A percentile compares a stretch with the other conserved stretches of the same genome.
Evolutionary conservation across 2,329 filamentous ascomycete species (phyloP).

Genomic region (Epichloe glyceriae): DNA sequence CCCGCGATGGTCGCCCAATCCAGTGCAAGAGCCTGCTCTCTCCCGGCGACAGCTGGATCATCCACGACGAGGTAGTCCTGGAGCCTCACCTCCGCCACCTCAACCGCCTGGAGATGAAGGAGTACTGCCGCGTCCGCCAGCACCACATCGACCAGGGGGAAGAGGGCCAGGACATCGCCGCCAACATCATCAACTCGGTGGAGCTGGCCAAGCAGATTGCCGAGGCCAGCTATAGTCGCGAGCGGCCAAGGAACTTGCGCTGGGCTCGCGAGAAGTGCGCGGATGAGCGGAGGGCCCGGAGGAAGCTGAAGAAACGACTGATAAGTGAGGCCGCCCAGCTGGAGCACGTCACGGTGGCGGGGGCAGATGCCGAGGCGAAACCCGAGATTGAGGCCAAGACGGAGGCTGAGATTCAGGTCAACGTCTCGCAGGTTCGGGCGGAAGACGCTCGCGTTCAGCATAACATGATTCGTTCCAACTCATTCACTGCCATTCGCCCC

Average conservation of each 20-base stretch:
- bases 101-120: conserved; percentile 2
- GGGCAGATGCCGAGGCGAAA: not conserved
- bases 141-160: not conserved
- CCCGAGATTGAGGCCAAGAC: not conserved
- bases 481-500: not conserved
- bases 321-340: not conserved
- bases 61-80: conserved; percentile 1
- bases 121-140: not conserved
- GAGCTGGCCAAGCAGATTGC: not conserved
- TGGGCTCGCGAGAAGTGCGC: conserved; percentile 2
- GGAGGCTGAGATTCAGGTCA: not conserved
- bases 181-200: not conserved
- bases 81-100: conserved; percentile 1
- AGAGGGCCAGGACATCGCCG: not conserved
- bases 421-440: not conserved
- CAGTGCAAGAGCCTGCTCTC: not conserved
- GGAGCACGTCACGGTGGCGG: not conserved
- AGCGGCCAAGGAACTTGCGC: not conserved
- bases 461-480: not conserved
- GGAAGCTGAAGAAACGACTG: not conserved
- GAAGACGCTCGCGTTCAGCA: not conserved
- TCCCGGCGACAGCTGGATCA: conserved; percentile 1
- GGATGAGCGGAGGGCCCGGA: not conserved
- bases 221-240: not conserved
- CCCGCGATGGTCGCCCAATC: not conserved